These are phyloP conservation scores for Haberlea rhodopensis DNA, from an alignment of 257 asterid genomes.

Conservation along the genomic window DNA sequence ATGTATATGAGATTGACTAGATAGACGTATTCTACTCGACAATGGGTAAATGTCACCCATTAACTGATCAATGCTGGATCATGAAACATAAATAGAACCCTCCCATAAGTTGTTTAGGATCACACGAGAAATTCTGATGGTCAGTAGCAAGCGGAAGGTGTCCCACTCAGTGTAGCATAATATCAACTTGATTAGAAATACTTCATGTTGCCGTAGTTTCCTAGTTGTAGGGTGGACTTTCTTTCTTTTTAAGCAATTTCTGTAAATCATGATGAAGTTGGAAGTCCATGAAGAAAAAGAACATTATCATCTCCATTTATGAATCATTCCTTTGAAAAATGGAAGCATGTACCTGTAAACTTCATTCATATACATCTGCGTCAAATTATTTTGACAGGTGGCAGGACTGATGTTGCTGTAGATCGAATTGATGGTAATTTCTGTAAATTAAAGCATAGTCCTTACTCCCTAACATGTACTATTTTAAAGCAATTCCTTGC, in stretches of 20 bases:
- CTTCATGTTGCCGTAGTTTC: not conserved
- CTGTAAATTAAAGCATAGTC: too few relatives aligned
- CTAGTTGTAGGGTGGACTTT: not conserved
- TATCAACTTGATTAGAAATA: not conserved
- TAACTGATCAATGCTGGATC: too few relatives aligned
- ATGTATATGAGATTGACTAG: too few relatives aligned
- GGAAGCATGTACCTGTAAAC: not conserved
- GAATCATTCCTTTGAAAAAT: not conserved
- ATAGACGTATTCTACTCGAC: too few relatives aligned
- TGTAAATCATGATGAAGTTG: not conserved
- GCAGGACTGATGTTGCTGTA: not conserved
- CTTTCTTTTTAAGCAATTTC: not conserved
- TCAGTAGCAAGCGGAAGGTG: not conserved
- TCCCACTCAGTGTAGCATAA: not conserved
- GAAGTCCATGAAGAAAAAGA: not conserved
- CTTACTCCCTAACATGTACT: too few relatives aligned
- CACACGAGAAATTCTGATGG: too few relatives aligned
- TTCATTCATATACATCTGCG: not conserved
- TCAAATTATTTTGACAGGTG: not conserved
- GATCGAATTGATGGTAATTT: not conserved
- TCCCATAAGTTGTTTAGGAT: too few relatives aligned
- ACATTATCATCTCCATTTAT: too few relatives aligned
- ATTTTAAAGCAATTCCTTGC: too few relatives aligned
- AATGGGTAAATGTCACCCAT: too few relatives aligned
- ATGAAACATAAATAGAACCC: too few relatives aligned